Percentiles rank a stretch among this genome's conserved stretches.
Evolutionary conservation across 169 alveolate genomes (phyloP).

Genomic region (Eimeria maxima): DNA sequence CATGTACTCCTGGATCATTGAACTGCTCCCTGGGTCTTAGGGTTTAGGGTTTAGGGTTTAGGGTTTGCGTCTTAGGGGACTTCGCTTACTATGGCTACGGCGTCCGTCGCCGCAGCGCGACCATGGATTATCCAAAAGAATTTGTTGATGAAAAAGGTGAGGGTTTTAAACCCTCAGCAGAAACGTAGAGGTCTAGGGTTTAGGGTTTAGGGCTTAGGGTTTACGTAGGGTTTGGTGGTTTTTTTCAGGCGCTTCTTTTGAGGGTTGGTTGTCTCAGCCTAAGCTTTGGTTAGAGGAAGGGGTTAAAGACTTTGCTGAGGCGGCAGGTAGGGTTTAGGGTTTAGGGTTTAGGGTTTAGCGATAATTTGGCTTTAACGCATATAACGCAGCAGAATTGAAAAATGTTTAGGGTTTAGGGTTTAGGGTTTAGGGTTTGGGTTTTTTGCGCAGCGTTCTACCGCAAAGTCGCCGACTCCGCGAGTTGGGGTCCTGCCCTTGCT

Average conservation of each 20-base stretch:
- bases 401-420: neutral
- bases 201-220: neutral
- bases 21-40: neutral
- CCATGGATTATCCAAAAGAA: neutral
- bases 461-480: slow-evolving; percentile 37
- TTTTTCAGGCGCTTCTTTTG: slow-evolving; percentile 12
- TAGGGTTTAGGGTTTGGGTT: neutral
- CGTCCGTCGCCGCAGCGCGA: slow-evolving; percentile 29
- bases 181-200: neutral
- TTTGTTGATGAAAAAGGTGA: slow-evolving; percentile 53
- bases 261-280: slow-evolving; percentile 54
- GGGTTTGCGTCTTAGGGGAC: slow-evolving; percentile 29
- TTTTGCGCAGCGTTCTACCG: slow-evolving; percentile 50
- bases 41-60: neutral
- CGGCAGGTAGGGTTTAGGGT: slow-evolving; percentile 40
- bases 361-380: neutral
- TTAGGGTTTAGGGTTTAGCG: slow-evolving; percentile 28
- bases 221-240: neutral
- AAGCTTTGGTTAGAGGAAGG: slow-evolving; percentile 43
- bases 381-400: too few species aligned
- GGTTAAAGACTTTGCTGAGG: slow-evolving; percentile 30
- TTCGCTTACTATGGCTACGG: slow-evolving; percentile 67
- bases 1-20: too few species aligned
- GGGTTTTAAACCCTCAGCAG: neutral
- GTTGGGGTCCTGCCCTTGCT: slow-evolving; percentile 50